Base-by-base conservation (phyloP, 2,329 filamentous ascomycete species). In the Thermoascus crustaceus region DNA sequence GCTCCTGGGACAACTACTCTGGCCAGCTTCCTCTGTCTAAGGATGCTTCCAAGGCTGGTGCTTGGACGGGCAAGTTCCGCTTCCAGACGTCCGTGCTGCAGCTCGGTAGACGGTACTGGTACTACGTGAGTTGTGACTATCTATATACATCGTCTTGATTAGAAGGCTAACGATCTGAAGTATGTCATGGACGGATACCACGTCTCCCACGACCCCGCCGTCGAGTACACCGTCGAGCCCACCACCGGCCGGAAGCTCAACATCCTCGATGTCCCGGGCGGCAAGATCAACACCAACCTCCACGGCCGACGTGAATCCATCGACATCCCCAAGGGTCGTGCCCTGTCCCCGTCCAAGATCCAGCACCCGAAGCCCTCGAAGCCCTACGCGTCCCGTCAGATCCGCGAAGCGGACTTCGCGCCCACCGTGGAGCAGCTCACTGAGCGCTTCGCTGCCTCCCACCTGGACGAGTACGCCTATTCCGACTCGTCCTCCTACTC, bases 121-220 rank as follows among this genome's bases (percentile, higher is more conserved):
- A 96, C 80, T 98, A 98, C 79, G 67, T 71, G 60, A 46, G 67
- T 62, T 31, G 19, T 22, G 25, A 10, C 17, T 17, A 7, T 31
- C 7, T 27, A 5, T n/a, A n/a, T 27, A n/a, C n/a, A 18, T 27
- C 8, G 32, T 16, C 6, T 8, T 10, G 21, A 18, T 16, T 18
- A 13, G 7, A 22, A 31, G 21, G 32, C 46, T 49, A 39, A 56
- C 30, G 10, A 23, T 40, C 9, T 19, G 16, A 33, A 64, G 59
- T 98, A 95, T 76, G 95, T 96, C 79, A 91, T 96, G 65, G 91
- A 98, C 64, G 91, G 91, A 53, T 95, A 95, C 78, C 88, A 95
- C 66, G 82, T 94, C 63, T 88, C 88, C 43, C 89, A 96, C 75
- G 91, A 96, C 70, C 88, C 89, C 50, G 85, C 84, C 63, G 81